Conservation (phyloP, 495 filamentous ascomycete genomes). For the Penicillium coprophilum region DNA sequence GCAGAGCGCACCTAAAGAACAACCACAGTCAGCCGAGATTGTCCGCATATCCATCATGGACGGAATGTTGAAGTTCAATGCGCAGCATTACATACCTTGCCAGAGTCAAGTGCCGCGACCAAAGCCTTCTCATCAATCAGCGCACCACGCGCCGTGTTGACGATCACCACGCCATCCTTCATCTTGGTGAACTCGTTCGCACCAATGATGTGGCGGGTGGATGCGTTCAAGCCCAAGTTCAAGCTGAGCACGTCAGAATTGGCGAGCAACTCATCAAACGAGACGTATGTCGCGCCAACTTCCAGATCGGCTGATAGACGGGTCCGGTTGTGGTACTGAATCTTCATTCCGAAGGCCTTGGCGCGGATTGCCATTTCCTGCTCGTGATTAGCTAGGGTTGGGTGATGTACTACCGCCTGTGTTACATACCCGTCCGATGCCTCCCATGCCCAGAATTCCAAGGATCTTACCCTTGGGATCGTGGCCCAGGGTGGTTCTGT, state of each 20-base stretch:
- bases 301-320: constrained; percentile 51
- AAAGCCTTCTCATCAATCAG: constrained; percentile 76
- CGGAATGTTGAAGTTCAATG: background rate
- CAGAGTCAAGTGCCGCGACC: constrained; percentile 65
- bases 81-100: constrained; percentile 53
- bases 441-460: constrained; percentile 84
- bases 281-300: constrained; percentile 64
- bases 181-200: constrained; percentile 64
- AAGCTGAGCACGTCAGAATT: constrained; percentile 73
- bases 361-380: constrained; percentile 70
- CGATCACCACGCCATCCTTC: constrained; percentile 74
- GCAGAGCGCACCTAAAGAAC: constrained; percentile 43
- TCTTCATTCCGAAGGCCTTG: constrained; percentile 66
- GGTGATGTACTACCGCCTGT: background rate
- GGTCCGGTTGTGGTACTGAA: constrained; percentile 70
- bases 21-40: constrained; percentile 1
- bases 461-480: constrained; percentile 72
- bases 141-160: constrained; percentile 81
- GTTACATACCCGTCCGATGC: constrained; percentile 60
- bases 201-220: constrained; percentile 70
- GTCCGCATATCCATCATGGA: background rate
- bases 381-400: background rate
- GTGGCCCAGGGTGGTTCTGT: constrained; percentile 51
- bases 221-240: constrained; percentile 67
- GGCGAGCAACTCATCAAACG: constrained; percentile 65